Conservation (phyloP, 1,284 basidiomycete genomes). For the Marasmius fiardii region DNA sequence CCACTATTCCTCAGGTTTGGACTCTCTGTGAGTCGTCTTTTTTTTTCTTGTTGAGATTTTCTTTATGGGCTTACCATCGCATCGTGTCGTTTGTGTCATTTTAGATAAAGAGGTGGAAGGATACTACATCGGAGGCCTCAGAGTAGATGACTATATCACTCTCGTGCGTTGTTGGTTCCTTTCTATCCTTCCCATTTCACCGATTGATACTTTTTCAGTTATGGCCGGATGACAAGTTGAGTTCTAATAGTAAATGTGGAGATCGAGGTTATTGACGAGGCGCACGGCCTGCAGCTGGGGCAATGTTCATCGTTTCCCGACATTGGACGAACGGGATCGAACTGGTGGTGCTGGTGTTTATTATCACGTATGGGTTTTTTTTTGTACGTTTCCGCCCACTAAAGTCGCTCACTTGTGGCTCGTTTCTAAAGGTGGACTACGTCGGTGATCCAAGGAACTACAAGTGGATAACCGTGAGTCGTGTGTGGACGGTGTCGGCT, state of each 20-base stretch:
- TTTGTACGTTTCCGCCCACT: neutral
- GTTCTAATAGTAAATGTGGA: neutral
- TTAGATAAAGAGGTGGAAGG: conserved; percentile 64
- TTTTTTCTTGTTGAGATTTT: neutral
- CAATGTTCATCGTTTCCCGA: conserved; percentile 56
- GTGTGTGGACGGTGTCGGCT: neutral
- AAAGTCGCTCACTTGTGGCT: neutral
- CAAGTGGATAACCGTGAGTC: conserved; percentile 55
- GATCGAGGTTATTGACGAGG: neutral
- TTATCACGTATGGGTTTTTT: conserved; percentile 48
- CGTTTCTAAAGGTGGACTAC: conserved; percentile 37
- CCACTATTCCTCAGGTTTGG: conserved; percentile 63
- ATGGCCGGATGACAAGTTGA: conserved; percentile 61
- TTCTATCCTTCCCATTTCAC: neutral
- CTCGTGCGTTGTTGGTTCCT: conserved; percentile 27
- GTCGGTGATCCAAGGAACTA: conserved; percentile 56
- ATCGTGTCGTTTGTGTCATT: neutral
- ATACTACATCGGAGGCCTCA: conserved; percentile 62
- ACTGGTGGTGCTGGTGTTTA: conserved; percentile 68
- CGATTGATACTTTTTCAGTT: neutral
- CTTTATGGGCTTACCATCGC: no score
- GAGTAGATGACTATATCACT: conserved; percentile 52
- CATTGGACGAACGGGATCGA: conserved; percentile 47
- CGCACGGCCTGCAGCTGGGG: conserved; percentile 48
- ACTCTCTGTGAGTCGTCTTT: conserved; percentile 47